Evolutionary conservation across 805 yeast genomes (phyloP), one percentile per base, ranked within the genome.

Genomic region (Saccharomycopsis selenospora): DNA sequence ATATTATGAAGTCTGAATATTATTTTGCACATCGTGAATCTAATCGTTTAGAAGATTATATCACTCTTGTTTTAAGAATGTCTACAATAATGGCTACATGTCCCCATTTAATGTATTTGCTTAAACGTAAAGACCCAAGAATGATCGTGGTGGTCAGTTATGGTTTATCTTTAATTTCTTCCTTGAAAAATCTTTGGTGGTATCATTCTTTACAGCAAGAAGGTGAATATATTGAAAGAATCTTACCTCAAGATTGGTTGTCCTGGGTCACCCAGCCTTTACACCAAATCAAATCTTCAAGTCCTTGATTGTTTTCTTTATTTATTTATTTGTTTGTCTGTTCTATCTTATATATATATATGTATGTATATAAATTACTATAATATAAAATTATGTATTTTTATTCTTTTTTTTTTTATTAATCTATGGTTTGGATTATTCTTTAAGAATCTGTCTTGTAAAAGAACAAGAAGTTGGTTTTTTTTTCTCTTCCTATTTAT

Each of bases 61-160:
- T 25, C 8, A 13, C 47, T 13, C 13, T 43, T 13, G 25, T 43
- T n/a, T 22, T 47, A 5, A 22, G 42, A n/a, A 42, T 47, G n/a
- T 29, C 38, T 8, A 18, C 29, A 3, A 22, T 17, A 3, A 33
- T 47, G n/a, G 13, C 50, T 6, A 8, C 24, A 13, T 29, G 36
- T 27, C 29, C 43, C 3, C 33, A 43, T 24, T 36, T 48, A 13
- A 14, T 44, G n/a, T 43, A 36, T 24, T 36, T 48, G 18, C 14
- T 48, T 22, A 40, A 43, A 17, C 40, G 45, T n/a, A 48, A 48
- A 28, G 51, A 48, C 25, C 51, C 51, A 2, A 18, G 51, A 17
- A 24, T 40, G 2, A 14, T 48, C 18, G 23, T 48, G 11, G 23
- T 48, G 8, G 13, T 48, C 5, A 29, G 40, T 14, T 48, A 48